Percentiles rank a stretch among this genome's conserved stretches.
phyloP scores from a whole-genome alignment of 2,329 filamentous ascomycete genomes.

The Fonsecaea erecta region DNA sequence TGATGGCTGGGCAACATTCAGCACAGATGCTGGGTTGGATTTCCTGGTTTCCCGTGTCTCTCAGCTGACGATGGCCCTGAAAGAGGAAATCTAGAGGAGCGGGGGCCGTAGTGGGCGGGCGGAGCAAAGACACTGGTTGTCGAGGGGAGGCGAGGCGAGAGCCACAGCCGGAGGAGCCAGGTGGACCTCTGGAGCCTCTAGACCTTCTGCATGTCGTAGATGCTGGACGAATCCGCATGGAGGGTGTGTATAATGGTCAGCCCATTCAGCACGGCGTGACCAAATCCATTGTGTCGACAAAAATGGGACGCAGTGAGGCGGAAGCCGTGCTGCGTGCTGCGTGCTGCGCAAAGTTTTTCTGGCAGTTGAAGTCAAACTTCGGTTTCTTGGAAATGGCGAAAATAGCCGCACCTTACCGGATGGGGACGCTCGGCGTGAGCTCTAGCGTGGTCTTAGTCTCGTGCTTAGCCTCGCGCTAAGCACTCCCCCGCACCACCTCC shows the following conservation, averaged over 20 bases:
- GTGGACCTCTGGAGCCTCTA: background rate
- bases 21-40: background rate
- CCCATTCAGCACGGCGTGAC: background rate
- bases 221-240: constrained; percentile 1
- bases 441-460: background rate
- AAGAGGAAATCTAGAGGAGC: background rate
- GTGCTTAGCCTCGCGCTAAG: background rate
- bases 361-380: constrained; percentile 10
- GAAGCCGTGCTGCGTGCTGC: background rate
- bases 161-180: background rate
- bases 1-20: background rate
- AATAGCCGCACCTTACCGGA: constrained; percentile 4
- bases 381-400: constrained; percentile 10
- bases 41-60: background rate
- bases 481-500: background rate
- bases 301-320: background rate
- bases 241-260: background rate
- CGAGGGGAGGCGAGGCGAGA: constrained; percentile 3
- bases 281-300: constrained; percentile 4
- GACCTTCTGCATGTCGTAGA: constrained; percentile 1
- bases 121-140: background rate
- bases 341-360: constrained; percentile 3
- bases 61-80: constrained; percentile 8
- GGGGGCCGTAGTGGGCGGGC: background rate
- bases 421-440: background rate